Conservation (phyloP, 257 asterid species). For the Voacanga thouarsii region DNA sequence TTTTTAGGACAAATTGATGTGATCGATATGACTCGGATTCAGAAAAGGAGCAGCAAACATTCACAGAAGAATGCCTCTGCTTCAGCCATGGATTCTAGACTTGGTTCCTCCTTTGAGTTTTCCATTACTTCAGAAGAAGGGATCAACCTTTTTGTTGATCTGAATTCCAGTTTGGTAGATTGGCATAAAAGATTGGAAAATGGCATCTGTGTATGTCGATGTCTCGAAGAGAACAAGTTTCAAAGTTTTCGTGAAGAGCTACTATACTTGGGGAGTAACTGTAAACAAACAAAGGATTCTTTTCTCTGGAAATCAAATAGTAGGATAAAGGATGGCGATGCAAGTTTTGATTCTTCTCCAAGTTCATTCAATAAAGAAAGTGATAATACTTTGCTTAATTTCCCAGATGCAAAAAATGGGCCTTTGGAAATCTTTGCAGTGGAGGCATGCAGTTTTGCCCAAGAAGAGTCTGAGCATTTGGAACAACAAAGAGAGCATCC, state of each 20-base stretch:
- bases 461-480: constrained; percentile 9
- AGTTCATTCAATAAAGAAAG: constrained; percentile 1
- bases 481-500: constrained; percentile 17
- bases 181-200: constrained; percentile 24
- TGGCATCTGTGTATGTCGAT: constrained; percentile 16
- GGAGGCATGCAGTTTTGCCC: constrained; percentile 3
- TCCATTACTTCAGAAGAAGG: constrained; percentile 33
- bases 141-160: constrained; percentile 31
- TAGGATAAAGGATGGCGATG: constrained; percentile 2
- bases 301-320: constrained; percentile 11
- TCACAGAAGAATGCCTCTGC: constrained; percentile 13
- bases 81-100: constrained; percentile 11
- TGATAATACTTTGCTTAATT: constrained; percentile 2
- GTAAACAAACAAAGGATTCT: constrained; percentile 13
- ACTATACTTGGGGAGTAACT: constrained; percentile 19
- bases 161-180: constrained; percentile 25
- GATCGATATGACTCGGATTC: constrained; percentile 7
- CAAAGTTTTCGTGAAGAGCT: constrained; percentile 35
- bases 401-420: constrained; percentile 13
- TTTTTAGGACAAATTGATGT: constrained; percentile 1
- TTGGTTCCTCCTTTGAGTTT: constrained; percentile 26
- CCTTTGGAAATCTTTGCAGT: constrained; percentile 4
- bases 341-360: constrained; percentile 12
- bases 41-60: neutral
- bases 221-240: constrained; percentile 18